Evolutionary conservation across 768 basidiomycete species (phyloP), one percentile per base, ranked within the genome.

Genomic region (Lactarius sp.): DNA sequence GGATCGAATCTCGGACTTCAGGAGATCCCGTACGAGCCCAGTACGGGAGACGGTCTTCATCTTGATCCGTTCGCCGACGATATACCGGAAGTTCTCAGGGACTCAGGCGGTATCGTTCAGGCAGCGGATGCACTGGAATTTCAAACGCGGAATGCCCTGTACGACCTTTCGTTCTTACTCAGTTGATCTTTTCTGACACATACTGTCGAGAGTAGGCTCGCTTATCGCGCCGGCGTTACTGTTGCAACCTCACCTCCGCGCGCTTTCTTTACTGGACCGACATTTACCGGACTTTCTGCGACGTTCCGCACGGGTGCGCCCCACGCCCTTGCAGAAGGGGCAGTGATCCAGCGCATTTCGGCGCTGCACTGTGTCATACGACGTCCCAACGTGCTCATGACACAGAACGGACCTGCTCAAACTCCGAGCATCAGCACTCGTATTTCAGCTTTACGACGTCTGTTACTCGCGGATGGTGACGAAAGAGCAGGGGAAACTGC

Each of bases 341-440:
- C 82, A 5, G 71, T 85, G 37, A 66, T 82, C 41, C 75, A 80
- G 64, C 75, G 77, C 68, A 6, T 71, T 71, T 44, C 72, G 73
- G 20, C 73, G 80, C 56, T 82, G 80, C 58, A 81, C 80, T 7
- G 80, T 79, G 0, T 81, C 81, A 1, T 73, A 72, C 47, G 81
- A 81, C 69, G 80, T 90, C 50, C 76, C 66, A 57, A 78, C 68
- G 56, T 70, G 39, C 41, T 78, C 53, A 8, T 34, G 41, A 39
- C 34, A 41, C 41, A 6, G 34, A n/a, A 39, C 3, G 44, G 57
- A 37, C 31, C 41, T 47, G 9, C 20, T 14, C 34, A 79, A 9
- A 51, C 56, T 10, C 68, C 71, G 0, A 88, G 90, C 64, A 79
- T 92, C 36, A 92, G 92, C 73, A 88, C 86, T n/a, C 85, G 93